A percentile compares a stretch with the other conserved stretches of the same genome.
These are phyloP conservation scores for Amanita phalloides DNA, from an alignment of 768 basidiomycete genomes.

Conservation along the genomic window DNA sequence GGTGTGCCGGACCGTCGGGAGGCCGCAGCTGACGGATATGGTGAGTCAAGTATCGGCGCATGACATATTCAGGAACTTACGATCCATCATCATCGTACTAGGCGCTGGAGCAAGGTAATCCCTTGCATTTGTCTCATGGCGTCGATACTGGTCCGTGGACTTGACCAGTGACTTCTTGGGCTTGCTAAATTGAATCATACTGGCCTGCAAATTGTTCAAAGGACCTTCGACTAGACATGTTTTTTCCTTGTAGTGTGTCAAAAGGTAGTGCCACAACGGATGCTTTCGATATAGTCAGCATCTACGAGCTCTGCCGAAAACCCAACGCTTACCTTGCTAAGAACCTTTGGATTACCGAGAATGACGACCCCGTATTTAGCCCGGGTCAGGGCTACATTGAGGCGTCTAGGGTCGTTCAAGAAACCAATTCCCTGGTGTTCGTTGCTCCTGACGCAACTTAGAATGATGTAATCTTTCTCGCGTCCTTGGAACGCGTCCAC, in stretches of 20 bases:
- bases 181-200: constrained; percentile 99
- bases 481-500: constrained; percentile 99
- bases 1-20: constrained; percentile 76
- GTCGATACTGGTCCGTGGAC: constrained; percentile 87
- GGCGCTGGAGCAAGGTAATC: constrained; percentile 49
- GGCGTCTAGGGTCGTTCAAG: constrained; percentile 91
- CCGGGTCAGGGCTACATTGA: constrained; percentile 95
- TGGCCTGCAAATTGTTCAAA: constrained; percentile 89
- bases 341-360: constrained; percentile 98
- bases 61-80: constrained; percentile 23
- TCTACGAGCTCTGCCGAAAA: neutral
- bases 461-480: constrained; percentile 99
- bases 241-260: constrained; percentile 98
- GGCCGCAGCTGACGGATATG: constrained; percentile 8
- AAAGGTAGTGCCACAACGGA: constrained; percentile 94
- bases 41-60: neutral
- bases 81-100: constrained; percentile 34
- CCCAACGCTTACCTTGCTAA: constrained; percentile 75
- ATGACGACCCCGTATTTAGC: constrained; percentile 99
- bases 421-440: constrained; percentile 99
- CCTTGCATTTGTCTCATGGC: constrained; percentile 85
- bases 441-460: constrained; percentile 95
- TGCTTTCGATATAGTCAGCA: constrained; percentile 44
- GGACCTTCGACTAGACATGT: constrained; percentile 91
- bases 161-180: constrained; percentile 83